phyloP scores from a whole-genome alignment of 2,329 filamentous ascomycete genomes.

The Teratosphaeria viscida region DNA sequence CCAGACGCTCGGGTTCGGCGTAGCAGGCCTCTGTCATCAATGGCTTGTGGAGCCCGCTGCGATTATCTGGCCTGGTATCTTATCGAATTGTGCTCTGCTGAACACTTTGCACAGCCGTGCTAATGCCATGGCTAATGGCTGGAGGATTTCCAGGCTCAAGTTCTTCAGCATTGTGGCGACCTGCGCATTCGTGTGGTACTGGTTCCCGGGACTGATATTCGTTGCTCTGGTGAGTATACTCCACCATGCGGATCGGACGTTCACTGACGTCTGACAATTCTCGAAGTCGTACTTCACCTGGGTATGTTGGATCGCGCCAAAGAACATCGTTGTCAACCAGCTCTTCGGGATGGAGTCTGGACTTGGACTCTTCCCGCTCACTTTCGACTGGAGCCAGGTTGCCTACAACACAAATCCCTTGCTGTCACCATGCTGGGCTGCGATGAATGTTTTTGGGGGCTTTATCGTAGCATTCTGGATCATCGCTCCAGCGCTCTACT shows the following conservation, averaged over 20 bases:
- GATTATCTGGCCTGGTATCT: conserved; percentile 84
- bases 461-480: conserved; percentile 36
- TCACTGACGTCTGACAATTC: background rate
- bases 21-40: conserved; percentile 69
- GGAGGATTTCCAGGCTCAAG: conserved; percentile 63
- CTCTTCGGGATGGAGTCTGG: conserved; percentile 81
- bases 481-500: conserved; percentile 34
- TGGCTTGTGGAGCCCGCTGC: conserved; percentile 76
- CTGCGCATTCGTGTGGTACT: conserved; percentile 65
- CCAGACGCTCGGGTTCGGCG: conserved; percentile 76
- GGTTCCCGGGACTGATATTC: conserved; percentile 71
- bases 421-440: conserved; percentile 28
- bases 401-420: conserved; percentile 70
- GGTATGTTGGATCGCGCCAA: conserved; percentile 78
- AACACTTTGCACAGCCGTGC: conserved; percentile 67
- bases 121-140: conserved; percentile 60
- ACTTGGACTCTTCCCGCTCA: conserved; percentile 70
- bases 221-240: conserved; percentile 47
- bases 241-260: background rate
- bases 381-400: conserved; percentile 86
- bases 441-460: conserved; percentile 33
- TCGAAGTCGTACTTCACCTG: conserved; percentile 71
- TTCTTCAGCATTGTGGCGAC: conserved; percentile 71
- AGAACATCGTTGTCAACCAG: conserved; percentile 77
- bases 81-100: conserved; percentile 86